These are phyloP conservation scores for Podila horticola DNA, from an alignment of 192 early-diverging fungal genomes.

Conservation along the genomic window DNA sequence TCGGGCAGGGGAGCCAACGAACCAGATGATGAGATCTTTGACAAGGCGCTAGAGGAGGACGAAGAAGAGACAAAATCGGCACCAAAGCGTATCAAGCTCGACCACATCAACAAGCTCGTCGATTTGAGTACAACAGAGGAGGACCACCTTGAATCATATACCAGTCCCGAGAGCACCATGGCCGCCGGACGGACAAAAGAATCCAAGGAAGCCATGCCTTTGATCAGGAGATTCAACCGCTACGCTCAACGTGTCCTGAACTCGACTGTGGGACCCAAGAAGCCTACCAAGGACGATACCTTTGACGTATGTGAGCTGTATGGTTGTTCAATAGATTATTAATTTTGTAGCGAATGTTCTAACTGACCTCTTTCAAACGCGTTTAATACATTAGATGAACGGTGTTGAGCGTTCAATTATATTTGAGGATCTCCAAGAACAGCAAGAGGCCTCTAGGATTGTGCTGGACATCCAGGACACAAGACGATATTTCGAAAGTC, in stretches of 20 bases:
- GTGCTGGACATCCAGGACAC: slow-evolving; percentile 81
- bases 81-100: slow-evolving; percentile 61
- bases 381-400: slow-evolving; percentile 44
- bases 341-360: neutral
- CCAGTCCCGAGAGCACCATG: slow-evolving; percentile 39
- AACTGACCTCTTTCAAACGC: neutral
- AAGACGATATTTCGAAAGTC: slow-evolving; percentile 80
- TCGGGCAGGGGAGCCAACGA: slow-evolving; percentile 58
- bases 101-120: slow-evolving; percentile 71
- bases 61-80: slow-evolving; percentile 63
- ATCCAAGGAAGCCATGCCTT: slow-evolving; percentile 69
- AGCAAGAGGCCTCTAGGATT: slow-evolving; percentile 57
- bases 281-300: slow-evolving; percentile 13
- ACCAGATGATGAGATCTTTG: slow-evolving; percentile 81
- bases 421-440: slow-evolving; percentile 74
- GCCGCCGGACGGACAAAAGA: slow-evolving; percentile 34
- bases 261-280: slow-evolving; percentile 35
- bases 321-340: neutral
- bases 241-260: slow-evolving; percentile 87
- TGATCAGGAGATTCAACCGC: slow-evolving; percentile 90
- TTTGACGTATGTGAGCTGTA: slow-evolving; percentile 15
- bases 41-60: slow-evolving; percentile 79
- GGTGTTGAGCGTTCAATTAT: slow-evolving; percentile 68
- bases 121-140: slow-evolving; percentile 86
- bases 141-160: slow-evolving; percentile 73